These are phyloP conservation scores for Porphyra umbilicalis DNA, from an alignment of 31 red algal species.

Conservation along the genomic window DNA sequence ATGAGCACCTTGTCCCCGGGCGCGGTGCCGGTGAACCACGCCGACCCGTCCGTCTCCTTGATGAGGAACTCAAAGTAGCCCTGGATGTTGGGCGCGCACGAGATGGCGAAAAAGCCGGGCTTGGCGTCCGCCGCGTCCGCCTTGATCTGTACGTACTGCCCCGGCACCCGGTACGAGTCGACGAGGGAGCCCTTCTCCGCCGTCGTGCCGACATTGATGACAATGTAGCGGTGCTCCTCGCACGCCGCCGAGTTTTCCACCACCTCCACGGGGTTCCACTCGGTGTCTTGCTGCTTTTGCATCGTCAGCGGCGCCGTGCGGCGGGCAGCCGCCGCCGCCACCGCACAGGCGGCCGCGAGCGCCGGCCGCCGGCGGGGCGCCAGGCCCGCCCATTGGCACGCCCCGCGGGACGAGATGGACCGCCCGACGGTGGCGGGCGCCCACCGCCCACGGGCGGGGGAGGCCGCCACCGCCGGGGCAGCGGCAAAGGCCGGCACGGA, in stretches of 20 bases:
- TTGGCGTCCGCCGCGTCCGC: slow-evolving; percentile 13
- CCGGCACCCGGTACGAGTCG: slow-evolving; percentile 77
- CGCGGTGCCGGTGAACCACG: slow-evolving; percentile 25
- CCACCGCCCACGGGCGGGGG: too few relatives aligned
- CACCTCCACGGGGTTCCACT: slow-evolving; percentile 60
- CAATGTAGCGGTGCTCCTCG: slow-evolving; percentile 42
- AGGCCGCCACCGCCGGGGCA: too few relatives aligned
- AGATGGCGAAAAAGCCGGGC: slow-evolving; percentile 64
- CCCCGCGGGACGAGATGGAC: neutral
- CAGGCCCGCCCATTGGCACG: neutral
- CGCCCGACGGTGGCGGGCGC: neutral
- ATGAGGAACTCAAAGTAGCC: slow-evolving; percentile 83
- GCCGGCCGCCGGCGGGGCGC: neutral
- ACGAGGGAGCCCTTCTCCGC: slow-evolving; percentile 32
- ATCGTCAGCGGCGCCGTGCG: neutral
- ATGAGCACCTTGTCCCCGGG: slow-evolving; percentile 42
- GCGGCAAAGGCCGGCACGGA: too few relatives aligned
- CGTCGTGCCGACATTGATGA: slow-evolving; percentile 59
- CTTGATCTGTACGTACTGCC: slow-evolving; percentile 78
- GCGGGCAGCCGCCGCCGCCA: neutral
- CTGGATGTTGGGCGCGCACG: slow-evolving; percentile 54
- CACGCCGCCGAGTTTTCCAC: slow-evolving; percentile 30
- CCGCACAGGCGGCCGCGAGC: neutral
- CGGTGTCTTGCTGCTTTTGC: slow-evolving; percentile 45
- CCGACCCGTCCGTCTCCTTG: slow-evolving; percentile 37